Evolutionary conservation across 768 basidiomycete genomes (phyloP).

Genomic region (Suillus decipiens): DNA sequence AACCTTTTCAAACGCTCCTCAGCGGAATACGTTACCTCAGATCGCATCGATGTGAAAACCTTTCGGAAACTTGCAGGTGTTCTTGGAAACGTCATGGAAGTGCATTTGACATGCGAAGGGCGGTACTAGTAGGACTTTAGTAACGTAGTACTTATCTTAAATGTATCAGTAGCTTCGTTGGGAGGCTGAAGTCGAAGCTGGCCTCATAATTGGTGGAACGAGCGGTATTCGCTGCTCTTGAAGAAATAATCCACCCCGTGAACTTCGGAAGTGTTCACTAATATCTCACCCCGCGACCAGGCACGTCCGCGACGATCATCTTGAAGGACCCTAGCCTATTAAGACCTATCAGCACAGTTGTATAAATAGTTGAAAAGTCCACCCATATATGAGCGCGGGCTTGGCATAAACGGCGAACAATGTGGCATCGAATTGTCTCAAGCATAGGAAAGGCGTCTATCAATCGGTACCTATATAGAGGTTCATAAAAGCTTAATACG

Average conservation of each 20-base stretch:
- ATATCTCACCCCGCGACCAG: background rate
- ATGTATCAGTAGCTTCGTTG: too few species aligned
- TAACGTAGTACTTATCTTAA: background rate
- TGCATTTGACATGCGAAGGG: background rate
- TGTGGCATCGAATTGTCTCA: background rate
- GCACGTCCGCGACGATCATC: background rate
- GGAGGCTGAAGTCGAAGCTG: background rate
- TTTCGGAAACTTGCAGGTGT: constrained; percentile 4
- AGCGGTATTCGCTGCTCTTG: background rate
- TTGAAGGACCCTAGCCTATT: background rate
- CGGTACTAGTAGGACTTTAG: background rate
- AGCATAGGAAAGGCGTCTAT: background rate
- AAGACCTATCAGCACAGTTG: background rate
- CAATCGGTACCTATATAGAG: background rate
- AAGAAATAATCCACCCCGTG: background rate
- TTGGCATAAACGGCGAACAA: background rate
- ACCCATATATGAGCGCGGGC: constrained; percentile 1
- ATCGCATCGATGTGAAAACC: constrained; percentile 3
- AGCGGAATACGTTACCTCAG: background rate
- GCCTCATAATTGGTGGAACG: background rate
- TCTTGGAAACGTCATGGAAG: background rate
- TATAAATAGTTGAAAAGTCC: background rate
- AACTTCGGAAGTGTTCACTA: background rate
- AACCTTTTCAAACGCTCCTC: background rate
- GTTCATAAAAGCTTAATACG: background rate